These are phyloP conservation scores for Pseudomassariella vexata DNA, from an alignment of 2,329 filamentous ascomycete species.

Conservation along the genomic window DNA sequence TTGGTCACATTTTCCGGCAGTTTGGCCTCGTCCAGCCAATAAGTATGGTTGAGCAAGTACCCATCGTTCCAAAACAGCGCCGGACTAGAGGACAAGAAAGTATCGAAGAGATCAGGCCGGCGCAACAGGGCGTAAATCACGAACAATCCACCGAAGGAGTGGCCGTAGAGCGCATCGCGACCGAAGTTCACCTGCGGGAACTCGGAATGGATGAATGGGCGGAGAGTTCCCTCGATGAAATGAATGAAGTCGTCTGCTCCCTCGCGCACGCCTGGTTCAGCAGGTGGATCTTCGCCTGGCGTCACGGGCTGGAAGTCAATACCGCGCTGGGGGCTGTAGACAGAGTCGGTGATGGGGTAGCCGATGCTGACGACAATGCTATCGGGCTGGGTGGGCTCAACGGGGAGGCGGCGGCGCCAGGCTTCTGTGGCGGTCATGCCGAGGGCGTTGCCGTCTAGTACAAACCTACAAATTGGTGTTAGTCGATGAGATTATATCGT, in stretches of 20 bases:
- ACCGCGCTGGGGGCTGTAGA: constrained; percentile 14
- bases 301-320: constrained; percentile 18
- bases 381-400: constrained; percentile 16
- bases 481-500: not conserved
- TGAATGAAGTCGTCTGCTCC: constrained; percentile 16
- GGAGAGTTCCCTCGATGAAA: constrained; percentile 14
- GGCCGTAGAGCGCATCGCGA: constrained; percentile 6
- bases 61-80: constrained; percentile 13
- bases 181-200: constrained; percentile 15
- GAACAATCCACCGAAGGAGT: constrained; percentile 19
- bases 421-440: constrained; percentile 17
- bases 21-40: constrained; percentile 9
- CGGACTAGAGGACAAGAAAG: constrained; percentile 17
- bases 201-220: constrained; percentile 13
- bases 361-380: constrained; percentile 19
- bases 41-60: constrained; percentile 12
- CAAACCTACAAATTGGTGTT: constrained; percentile 10
- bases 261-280: constrained; percentile 1
- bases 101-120: constrained; percentile 17
- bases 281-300: constrained; percentile 8
- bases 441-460: constrained; percentile 21
- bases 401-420: constrained; percentile 18
- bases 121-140: constrained; percentile 15
- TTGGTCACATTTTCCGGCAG: constrained; percentile 3
- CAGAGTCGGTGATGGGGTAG: constrained; percentile 17